Conservation (phyloP, 2,329 filamentous ascomycete genomes). For the Arthrobotrys sphaeroides region DNA sequence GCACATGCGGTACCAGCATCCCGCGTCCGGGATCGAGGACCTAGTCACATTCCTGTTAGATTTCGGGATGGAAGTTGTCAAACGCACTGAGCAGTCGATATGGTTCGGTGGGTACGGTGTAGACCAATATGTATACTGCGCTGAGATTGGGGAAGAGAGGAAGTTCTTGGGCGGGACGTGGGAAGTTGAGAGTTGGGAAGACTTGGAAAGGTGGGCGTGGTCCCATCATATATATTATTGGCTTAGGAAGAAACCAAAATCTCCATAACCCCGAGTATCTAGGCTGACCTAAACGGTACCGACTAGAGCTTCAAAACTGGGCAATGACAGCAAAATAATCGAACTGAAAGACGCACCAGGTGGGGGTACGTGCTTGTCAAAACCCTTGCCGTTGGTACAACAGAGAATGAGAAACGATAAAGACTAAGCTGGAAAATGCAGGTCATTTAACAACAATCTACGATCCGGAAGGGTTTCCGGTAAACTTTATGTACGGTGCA, state of each 20-base stretch:
- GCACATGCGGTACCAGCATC: constrained; percentile 68
- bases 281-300: background rate
- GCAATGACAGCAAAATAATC: constrained; percentile 58
- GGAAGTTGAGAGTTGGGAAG: constrained; percentile 62
- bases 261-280: background rate
- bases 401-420: background rate
- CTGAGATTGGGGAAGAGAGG: constrained; percentile 58
- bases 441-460: constrained; percentile 59
- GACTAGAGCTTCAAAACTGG: constrained; percentile 56
- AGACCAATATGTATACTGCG: constrained; percentile 64
- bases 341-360: constrained; percentile 61
- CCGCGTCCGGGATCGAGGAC: constrained; percentile 59
- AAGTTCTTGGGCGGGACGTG: constrained; percentile 63
- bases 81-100: constrained; percentile 60
- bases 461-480: constrained; percentile 62
- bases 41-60: constrained; percentile 58
- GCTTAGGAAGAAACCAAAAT: too few species aligned
- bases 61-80: constrained; percentile 63
- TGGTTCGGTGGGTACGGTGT: constrained; percentile 64
- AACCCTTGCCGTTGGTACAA: background rate
- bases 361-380: constrained; percentile 60
- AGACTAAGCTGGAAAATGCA: background rate
- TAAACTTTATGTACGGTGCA: constrained; percentile 62
- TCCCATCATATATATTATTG: background rate
- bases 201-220: constrained; percentile 62